Evolutionary conservation across 352 stramenopile genomes (phyloP).

Genomic region (Salisapilia sapeloensis): DNA sequence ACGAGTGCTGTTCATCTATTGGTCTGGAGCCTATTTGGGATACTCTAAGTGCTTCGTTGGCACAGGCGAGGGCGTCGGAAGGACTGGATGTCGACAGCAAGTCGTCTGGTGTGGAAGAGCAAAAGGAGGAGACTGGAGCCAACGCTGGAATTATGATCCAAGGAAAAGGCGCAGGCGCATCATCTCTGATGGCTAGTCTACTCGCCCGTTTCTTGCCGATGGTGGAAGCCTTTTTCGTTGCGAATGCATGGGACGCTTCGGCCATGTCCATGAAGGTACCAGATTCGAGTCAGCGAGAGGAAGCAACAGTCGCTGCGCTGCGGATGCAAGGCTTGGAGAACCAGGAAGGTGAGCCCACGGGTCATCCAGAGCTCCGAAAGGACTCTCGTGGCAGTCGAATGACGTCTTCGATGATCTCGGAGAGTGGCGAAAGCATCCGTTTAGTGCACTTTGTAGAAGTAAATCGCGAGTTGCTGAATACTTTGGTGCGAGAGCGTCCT

Average conservation of each 20-base stretch:
- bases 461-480: constrained; percentile 95
- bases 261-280: constrained; percentile 61
- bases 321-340: constrained; percentile 40
- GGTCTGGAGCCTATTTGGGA: constrained; percentile 63
- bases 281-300: constrained; percentile 57
- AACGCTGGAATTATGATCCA: constrained; percentile 75
- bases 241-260: constrained; percentile 84
- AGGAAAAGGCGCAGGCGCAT: constrained; percentile 76
- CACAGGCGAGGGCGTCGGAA: constrained; percentile 55
- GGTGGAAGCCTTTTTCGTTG: constrained; percentile 98
- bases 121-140: too few relatives aligned
- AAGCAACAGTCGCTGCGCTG: constrained; percentile 55
- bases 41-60: constrained; percentile 41
- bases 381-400: constrained; percentile 13
- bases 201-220: constrained; percentile 95
- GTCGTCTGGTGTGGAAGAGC: constrained; percentile 62
- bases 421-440: constrained; percentile 47
- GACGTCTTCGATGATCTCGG: constrained; percentile 17
- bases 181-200: constrained; percentile 84
- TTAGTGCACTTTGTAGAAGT: constrained; percentile 87
- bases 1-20: constrained; percentile 48
- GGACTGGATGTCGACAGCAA: too few relatives aligned
- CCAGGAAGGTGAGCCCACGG: constrained; percentile 10
- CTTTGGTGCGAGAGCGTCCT: constrained; percentile 93
- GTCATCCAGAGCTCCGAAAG: constrained; percentile 5